Base-by-base conservation (phyloP, 2,329 filamentous ascomycete genomes). In the Exserohilum rostratum region DNA sequence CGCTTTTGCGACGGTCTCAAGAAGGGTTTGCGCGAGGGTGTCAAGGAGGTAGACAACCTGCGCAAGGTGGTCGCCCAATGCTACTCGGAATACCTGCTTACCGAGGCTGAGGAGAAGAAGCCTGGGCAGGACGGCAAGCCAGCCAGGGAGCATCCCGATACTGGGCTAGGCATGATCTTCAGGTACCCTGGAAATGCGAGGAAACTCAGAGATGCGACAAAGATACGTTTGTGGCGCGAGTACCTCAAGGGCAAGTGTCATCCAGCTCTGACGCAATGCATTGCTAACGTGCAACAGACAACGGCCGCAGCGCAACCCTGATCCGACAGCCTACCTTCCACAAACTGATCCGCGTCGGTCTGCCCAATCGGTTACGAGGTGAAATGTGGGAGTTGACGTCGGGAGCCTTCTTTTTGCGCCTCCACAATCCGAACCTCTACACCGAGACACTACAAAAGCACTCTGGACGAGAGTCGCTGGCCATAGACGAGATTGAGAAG, bases 401-500 rank as follows among this genome's bases (percentile, higher is more conserved):
- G 7, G 95, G 95, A 5, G 96, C 93, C 2, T 83, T 97, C 58
- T 97, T 93, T 73, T 80, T 96, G 54, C 87, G 93, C 25, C 82
- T 99, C 12, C 90, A 96, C 69, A 91, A 90, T 54, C 95, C 95
- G 1, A 90, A 86, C 10, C 79, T 93, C 5, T 99, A 93, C 69
- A 79, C 84, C 39, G 91, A 99, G 53, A 98, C 93, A 0, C 79
- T 99, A 39, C 81, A 85, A 46, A 93, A 95, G 70, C 93, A 89
- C 66, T 85, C 89, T 6, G 95, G 95, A 6, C 85, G 89, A 70
- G 90, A 96, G 63, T 98, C 93, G 10, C 83, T 99, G 57, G 95
- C 95, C 39, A 98, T 98, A 65, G 95, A 99, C 73, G 95, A 99
- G 80, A 99, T 99, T 62, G 95, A 99, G 73, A 99, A 99, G 76